Base-by-base conservation (phyloP, 768 basidiomycete genomes). In the Rhizopogon rudus region DNA sequence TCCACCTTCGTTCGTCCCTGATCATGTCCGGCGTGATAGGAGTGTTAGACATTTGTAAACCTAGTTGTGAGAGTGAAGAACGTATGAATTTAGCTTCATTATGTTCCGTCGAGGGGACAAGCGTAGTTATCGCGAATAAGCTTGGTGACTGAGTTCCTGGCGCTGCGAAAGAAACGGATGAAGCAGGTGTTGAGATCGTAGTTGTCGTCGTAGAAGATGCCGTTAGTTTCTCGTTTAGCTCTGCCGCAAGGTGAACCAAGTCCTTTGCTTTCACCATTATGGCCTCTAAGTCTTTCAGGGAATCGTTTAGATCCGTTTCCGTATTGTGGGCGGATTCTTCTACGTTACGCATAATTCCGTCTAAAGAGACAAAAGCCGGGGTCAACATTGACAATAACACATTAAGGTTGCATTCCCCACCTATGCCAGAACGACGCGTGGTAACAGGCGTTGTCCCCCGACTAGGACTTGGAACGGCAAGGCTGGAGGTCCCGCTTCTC, bases 1-100 rank as follows among this genome's bases (percentile, higher is more conserved):
- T 75, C 85, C 94, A 99, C 51, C 71, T 79, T 50, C 77, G 73
- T 63, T 96, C 93, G 63, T 93, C 89, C 52, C 81, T 80, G 54
- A 89, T 82, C 91, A 94, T 93, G 62, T 96, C 93, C 40, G 82
- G 75, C 4, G 95, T 96, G 14, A 98, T 82, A 4, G 95, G 92
- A 4, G 87, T 78, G 61, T 89, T 84, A 0, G 80, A 55, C 76
- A 91, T 80, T 53, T 89, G 82, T 44, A 98, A 72, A 1, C 96
- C 96, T 1, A 98, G 81, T 66, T 93, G 90, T n/a, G 88, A 84
- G 42, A 98, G 81, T 0, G 93, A 94, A 0, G 86, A 86, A 14
- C 90, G 85, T 64, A 97, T 91, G 65, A 96, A 91, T 2, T 84
- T 91, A 12, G 87, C 89, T 61, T 89, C 89, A 65, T 93, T 89